These are phyloP conservation scores for Boletus bicolor DNA, from an alignment of 768 basidiomycete genomes.

Conservation along the genomic window DNA sequence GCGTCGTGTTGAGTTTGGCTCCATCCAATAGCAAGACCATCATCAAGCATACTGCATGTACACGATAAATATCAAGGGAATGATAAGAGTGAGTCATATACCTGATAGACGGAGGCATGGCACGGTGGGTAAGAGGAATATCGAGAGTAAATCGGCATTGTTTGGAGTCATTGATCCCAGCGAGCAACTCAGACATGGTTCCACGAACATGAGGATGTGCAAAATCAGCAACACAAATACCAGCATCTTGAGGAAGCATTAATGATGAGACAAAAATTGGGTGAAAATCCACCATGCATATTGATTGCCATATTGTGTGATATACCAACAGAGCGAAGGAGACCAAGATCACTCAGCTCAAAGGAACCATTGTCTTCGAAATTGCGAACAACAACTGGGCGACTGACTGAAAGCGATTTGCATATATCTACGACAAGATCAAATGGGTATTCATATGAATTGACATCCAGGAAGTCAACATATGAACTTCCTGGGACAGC, in stretches of 20 bases:
- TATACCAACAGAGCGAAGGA: neutral
- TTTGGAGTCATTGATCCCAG: neutral
- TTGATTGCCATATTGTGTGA: neutral
- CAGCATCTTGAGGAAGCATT: neutral
- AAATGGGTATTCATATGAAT: neutral
- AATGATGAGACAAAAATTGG: too few relatives aligned
- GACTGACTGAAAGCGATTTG: neutral
- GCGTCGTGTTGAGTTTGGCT: constrained; percentile 1
- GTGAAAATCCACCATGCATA: neutral
- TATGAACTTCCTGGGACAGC: neutral
- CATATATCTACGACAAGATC: neutral
- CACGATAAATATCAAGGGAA: neutral
- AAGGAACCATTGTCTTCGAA: neutral
- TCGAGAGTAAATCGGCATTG: neutral
- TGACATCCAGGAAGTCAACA: neutral
- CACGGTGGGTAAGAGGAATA: neutral
- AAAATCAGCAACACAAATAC: neutral
- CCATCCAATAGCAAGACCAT: constrained; percentile 6
- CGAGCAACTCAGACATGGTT: neutral
- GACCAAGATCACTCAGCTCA: neutral
- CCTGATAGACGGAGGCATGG: neutral
- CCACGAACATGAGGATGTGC: neutral
- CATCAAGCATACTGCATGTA: constrained; percentile 1
- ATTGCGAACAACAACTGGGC: neutral
- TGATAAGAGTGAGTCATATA: neutral